Percentiles rank a stretch among this genome's conserved stretches.
phyloP scores from a whole-genome alignment of 495 filamentous ascomycete species.

The Sphaerosporella brunnea region DNA sequence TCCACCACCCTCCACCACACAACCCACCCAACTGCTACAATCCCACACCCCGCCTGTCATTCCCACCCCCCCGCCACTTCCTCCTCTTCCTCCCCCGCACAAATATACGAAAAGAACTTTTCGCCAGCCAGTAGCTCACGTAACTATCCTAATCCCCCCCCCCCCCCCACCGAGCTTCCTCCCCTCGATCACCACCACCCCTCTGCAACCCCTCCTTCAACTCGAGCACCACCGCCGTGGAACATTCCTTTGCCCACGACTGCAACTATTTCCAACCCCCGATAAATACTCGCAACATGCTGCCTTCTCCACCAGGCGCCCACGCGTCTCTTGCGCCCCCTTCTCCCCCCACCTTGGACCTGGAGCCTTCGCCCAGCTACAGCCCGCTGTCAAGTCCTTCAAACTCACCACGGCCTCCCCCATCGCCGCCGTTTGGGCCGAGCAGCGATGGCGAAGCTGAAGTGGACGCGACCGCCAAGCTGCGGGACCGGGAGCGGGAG shows the following conservation, averaged over 20 bases:
- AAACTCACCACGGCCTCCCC: slow-evolving; percentile 19
- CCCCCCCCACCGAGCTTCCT: neutral
- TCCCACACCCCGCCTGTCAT: neutral
- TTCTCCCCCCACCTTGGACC: slow-evolving; percentile 18
- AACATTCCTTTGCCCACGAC: neutral
- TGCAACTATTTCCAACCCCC: no score
- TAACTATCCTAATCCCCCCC: no score
- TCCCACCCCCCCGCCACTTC: neutral
- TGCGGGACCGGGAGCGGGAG: neutral
- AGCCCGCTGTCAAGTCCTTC: slow-evolving; percentile 22
- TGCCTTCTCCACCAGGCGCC: slow-evolving; percentile 5
- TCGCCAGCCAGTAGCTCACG: no score
- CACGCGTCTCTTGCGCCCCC: neutral
- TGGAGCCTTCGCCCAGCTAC: slow-evolving; percentile 22
- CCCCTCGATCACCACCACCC: neutral
- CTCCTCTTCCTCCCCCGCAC: neutral
- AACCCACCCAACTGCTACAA: neutral
- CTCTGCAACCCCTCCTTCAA: neutral
- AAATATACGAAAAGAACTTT: no score
- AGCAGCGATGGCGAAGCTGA: neutral
- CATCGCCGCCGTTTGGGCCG: slow-evolving; percentile 21
- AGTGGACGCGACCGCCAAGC: neutral
- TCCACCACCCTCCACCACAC: neutral
- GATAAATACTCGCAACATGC: no score
- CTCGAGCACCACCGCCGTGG: neutral